phyloP scores from a whole-genome alignment of 2,329 filamentous ascomycete species.

The Cercospora citrullina region DNA sequence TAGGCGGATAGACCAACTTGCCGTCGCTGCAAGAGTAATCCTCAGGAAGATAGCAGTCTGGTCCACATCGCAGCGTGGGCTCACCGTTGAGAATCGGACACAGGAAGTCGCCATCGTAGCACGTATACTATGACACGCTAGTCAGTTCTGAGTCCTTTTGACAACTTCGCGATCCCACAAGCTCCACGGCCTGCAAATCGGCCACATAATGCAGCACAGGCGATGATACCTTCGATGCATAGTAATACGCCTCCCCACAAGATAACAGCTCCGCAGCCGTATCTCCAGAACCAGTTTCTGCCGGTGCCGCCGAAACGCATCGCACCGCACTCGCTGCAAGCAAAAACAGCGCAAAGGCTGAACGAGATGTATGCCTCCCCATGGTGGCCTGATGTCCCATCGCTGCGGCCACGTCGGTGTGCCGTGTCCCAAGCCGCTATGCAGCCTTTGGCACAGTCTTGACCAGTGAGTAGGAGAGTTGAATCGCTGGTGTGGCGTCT shows the following conservation, averaged over 20 bases:
- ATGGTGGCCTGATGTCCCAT: neutral
- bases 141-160: neutral
- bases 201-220: neutral
- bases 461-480: neutral
- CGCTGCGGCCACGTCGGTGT: neutral
- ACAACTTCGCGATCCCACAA: neutral
- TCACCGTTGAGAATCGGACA: conserved; percentile 41
- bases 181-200: neutral
- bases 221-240: conserved; percentile 8
- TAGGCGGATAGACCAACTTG: conserved; percentile 35
- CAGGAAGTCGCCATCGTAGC: conserved; percentile 42
- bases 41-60: conserved; percentile 40
- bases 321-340: neutral
- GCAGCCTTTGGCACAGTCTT: neutral
- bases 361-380: neutral
- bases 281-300: neutral
- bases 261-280: neutral
- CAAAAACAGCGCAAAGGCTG: neutral
- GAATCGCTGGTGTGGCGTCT: neutral
- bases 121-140: conserved; percentile 37
- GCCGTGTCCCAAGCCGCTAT: neutral
- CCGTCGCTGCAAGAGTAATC: conserved; percentile 36
- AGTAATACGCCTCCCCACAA: conserved; percentile 14
- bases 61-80: conserved; percentile 40
- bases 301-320: neutral